Conservation (phyloP, 805 yeast species). For the Jamesozyma gamospora region DNA sequence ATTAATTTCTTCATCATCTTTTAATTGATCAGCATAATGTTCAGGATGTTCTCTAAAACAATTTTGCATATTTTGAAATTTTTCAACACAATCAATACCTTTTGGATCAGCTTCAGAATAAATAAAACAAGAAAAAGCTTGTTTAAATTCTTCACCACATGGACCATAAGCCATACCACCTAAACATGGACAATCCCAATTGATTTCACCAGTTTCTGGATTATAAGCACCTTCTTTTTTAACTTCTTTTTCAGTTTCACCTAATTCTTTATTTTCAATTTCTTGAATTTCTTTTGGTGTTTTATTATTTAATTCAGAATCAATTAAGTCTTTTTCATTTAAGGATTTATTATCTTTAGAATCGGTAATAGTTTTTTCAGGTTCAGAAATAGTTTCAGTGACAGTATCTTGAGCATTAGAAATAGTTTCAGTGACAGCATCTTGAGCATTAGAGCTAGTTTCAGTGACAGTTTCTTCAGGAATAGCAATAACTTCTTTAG, state of each 20-base stretch:
- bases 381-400: conserved; percentile 16
- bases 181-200: conserved; percentile 98
- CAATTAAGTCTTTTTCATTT: no score
- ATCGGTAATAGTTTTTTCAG: conserved; percentile 21
- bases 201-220: conserved; percentile 97
- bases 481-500: no score
- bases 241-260: conserved; percentile 62
- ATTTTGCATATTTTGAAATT: conserved; percentile 84
- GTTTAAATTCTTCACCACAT: conserved; percentile 93
- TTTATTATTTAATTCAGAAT: no score
- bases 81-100: conserved; percentile 91
- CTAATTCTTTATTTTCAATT: conserved; percentile 84
- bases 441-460: not conserved
- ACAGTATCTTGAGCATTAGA: conserved; percentile 28
- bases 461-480: not conserved
- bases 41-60: conserved; percentile 94
- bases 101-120: conserved; percentile 93
- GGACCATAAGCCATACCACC: conserved; percentile 99
- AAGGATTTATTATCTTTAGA: no score
- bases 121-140: conserved; percentile 90
- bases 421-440: not conserved
- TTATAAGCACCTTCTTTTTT: conserved; percentile 64
- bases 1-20: conserved; percentile 14
- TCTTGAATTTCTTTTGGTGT: conserved; percentile 58
- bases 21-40: conserved; percentile 72